These are phyloP conservation scores for Chaetomium globosum DNA, from an alignment of 2,329 filamentous ascomycete species.

Conservation along the genomic window DNA sequence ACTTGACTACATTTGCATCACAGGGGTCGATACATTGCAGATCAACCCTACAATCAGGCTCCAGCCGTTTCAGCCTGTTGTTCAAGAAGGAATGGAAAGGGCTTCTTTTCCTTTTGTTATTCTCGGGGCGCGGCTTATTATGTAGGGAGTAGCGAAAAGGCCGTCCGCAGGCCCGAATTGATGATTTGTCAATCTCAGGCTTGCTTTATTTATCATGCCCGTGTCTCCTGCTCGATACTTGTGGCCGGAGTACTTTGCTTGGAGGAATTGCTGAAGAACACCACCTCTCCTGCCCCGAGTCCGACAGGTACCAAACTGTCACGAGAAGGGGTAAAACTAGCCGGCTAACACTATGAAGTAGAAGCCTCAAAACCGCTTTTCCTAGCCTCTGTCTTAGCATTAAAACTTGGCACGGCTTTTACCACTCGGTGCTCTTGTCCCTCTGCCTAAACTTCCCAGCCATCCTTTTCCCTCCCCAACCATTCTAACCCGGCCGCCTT, in stretches of 20 bases:
- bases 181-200: constrained; percentile 10
- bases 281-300: no score
- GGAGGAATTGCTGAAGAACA: neutral
- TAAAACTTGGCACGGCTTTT: no score
- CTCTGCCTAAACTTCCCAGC: no score
- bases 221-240: neutral
- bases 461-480: no score
- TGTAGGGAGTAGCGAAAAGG: constrained; percentile 25
- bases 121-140: constrained; percentile 18
- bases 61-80: neutral
- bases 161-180: constrained; percentile 2
- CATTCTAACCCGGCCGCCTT: no score
- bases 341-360: no score
- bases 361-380: no score
- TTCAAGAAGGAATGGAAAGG: neutral
- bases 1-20: neutral
- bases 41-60: neutral
- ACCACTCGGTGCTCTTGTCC: no score
- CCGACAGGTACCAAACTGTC: no score
- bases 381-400: no score
- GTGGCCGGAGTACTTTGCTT: no score
- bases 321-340: no score
- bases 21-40: neutral
- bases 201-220: neutral
- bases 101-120: constrained; percentile 21